Conservation (phyloP, 306 rosid species). For the Rosa lucieae region DNA sequence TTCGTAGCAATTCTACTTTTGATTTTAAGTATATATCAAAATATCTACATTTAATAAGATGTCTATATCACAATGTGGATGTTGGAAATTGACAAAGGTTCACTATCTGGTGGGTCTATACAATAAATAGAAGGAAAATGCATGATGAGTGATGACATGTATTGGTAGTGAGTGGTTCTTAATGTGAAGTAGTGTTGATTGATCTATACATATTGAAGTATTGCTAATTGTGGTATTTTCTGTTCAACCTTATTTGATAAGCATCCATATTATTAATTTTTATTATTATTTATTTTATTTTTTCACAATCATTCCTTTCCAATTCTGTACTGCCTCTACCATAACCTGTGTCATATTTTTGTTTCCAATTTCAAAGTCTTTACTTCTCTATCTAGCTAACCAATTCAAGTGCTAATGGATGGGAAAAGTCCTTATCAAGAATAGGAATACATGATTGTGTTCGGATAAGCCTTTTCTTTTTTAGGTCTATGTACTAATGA, state of each 20-base stretch:
- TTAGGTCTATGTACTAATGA: neutral
- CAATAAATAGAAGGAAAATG: neutral
- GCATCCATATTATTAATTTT: neutral
- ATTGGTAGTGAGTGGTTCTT: neutral
- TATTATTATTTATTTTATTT: neutral
- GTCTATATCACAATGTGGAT: neutral
- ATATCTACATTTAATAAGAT: neutral
- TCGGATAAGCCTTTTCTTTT: no score
- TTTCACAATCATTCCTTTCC: neutral
- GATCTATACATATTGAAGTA: neutral
- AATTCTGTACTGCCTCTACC: neutral
- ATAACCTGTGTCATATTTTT: neutral
- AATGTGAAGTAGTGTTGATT: constrained; percentile 2
- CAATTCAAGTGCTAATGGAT: neutral
- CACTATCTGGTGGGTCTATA: neutral
- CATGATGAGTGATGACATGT: neutral
- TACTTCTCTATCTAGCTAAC: neutral
- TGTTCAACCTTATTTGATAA: neutral
- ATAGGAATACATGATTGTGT: neutral
- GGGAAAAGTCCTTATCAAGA: neutral
- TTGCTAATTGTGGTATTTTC: neutral
- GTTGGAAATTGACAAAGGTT: neutral
- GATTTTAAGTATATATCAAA: neutral
- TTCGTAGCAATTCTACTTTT: neutral
- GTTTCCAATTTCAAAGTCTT: neutral